Base-by-base conservation (phyloP, 352 stramenopile genomes). In the Globisporangium yorkense region DNA sequence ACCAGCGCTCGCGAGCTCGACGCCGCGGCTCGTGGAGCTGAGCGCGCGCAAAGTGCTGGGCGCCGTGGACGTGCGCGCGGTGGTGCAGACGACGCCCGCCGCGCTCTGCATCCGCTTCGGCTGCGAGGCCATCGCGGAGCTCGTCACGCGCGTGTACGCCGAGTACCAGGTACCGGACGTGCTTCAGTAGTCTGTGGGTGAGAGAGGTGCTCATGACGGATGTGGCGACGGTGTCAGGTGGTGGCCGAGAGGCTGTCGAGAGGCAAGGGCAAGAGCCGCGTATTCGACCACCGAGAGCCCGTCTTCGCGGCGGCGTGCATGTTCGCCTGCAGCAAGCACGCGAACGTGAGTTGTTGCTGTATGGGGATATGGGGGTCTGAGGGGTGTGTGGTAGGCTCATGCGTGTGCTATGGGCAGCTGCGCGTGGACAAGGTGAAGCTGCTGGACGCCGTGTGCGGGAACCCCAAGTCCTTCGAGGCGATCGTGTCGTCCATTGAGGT, bases 71-170 rank as follows among this genome's bases (percentile, higher is more conserved):
- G 68, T 77, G 21, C 62, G 64, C 16, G 70, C 70, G 3, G 66
- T 84, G 10, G 62, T 87, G 8, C 68, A 79, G 58, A 71, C 71
- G 21, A 79, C 75, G 2, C 72, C 78, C 4, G 61, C 74, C 5
- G 74, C 77, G 8, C 65, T 92, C 8, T 92, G 81, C 49, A 85
- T 92, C 59, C 81, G 84, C 27, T 85, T 88, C 39, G 81, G 81
- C 43, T 92, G 81, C 43, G 74, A 83, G 41, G 68, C 62, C 18
- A 78, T 92, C 53, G 75, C 75, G 16, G 78, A 88, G 59, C 72
- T 83, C 48, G 79, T 88, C 6, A 62, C 68, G 21, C 74, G 70
- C 49, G 77, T 92, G 40, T 65, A 82, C 51, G 67, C 67, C 31
- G 75, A 86, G 54, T 90, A 90, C 59, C 67, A 78, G 59, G 55